Evolutionary conservation across 1,284 basidiomycete genomes (phyloP).

Genomic region (Sanghuangporus weigelae): DNA sequence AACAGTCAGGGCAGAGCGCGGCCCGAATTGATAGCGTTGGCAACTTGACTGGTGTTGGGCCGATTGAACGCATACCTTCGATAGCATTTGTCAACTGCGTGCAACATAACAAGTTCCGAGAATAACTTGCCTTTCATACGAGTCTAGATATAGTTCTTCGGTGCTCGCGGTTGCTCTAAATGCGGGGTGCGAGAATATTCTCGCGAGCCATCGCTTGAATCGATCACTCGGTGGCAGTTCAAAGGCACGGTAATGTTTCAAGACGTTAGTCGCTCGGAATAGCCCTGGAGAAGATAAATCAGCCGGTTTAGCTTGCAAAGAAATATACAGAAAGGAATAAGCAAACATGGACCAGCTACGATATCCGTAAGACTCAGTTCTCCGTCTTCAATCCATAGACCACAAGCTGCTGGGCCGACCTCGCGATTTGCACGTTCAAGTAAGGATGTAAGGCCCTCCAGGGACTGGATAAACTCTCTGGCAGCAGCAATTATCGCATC

Average conservation of each 20-base stretch:
- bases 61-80: conserved; percentile 66
- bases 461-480: conserved; percentile 51
- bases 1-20: conserved; percentile 47
- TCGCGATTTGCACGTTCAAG: conserved; percentile 56
- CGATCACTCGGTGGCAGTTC: conserved; percentile 42
- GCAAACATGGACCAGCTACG: conserved; percentile 71
- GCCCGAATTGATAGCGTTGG: conserved; percentile 65
- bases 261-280: conserved; percentile 57
- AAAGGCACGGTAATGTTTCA: conserved; percentile 68
- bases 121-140: conserved; percentile 59
- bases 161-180: conserved; percentile 69
- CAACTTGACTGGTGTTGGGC: conserved; percentile 68
- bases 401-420: conserved; percentile 32
- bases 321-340: background rate
- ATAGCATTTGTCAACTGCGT: background rate
- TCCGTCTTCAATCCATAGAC: conserved; percentile 51
- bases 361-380: conserved; percentile 65
- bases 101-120: background rate
- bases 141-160: conserved; percentile 69
- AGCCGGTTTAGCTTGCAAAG: background rate
- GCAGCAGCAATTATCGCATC: conserved; percentile 50
- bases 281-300: conserved; percentile 42
- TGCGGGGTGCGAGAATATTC: conserved; percentile 55
- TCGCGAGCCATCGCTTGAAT: conserved; percentile 48
- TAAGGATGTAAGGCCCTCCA: conserved; percentile 50